These are phyloP conservation scores for Chondrostereum purpureum DNA, from an alignment of 1,284 basidiomycete genomes.

Conservation along the genomic window DNA sequence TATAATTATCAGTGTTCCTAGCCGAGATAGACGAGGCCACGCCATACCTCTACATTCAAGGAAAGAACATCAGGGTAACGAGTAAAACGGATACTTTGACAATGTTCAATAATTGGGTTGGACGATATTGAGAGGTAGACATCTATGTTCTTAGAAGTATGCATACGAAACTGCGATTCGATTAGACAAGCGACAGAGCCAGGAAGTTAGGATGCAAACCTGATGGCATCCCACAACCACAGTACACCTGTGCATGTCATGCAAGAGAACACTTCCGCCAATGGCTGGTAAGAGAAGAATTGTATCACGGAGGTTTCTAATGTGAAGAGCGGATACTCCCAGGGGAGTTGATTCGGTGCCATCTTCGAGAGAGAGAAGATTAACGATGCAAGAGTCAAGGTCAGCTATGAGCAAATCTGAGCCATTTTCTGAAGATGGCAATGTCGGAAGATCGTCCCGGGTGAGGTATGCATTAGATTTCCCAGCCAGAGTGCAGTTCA, in stretches of 20 bases:
- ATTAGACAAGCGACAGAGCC: constrained; percentile 3
- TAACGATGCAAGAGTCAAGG: constrained; percentile 60
- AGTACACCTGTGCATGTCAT: constrained; percentile 51
- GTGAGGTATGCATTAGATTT: constrained; percentile 33
- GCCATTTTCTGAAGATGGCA: constrained; percentile 17
- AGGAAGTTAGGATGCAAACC: constrained; percentile 32
- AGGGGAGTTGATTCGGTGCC: constrained; percentile 16
- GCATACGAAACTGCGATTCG: constrained; percentile 68
- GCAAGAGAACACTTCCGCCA: constrained; percentile 63
- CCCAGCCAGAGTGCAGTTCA: constrained; percentile 32
- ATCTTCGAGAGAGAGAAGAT: constrained; percentile 50
- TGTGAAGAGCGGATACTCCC: constrained; percentile 56
- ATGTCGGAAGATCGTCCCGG: constrained; percentile 23
- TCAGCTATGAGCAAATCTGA: constrained; percentile 54
- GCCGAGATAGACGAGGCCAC: too few species aligned
- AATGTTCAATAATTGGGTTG: constrained; percentile 74
- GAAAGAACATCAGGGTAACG: constrained; percentile 41
- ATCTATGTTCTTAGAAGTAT: constrained; percentile 52
- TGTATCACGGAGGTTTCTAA: constrained; percentile 43
- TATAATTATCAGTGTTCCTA: too few species aligned
- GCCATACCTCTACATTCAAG: constrained; percentile 15
- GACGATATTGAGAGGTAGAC: constrained; percentile 61
- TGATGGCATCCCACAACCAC: constrained; percentile 73
- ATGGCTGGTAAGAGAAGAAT: constrained; percentile 60
- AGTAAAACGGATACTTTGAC: constrained; percentile 50